Evolutionary conservation across 2,329 filamentous ascomycete species (phyloP), one percentile per base, ranked within the genome.

Genomic region (Fusarium liriodendri): DNA sequence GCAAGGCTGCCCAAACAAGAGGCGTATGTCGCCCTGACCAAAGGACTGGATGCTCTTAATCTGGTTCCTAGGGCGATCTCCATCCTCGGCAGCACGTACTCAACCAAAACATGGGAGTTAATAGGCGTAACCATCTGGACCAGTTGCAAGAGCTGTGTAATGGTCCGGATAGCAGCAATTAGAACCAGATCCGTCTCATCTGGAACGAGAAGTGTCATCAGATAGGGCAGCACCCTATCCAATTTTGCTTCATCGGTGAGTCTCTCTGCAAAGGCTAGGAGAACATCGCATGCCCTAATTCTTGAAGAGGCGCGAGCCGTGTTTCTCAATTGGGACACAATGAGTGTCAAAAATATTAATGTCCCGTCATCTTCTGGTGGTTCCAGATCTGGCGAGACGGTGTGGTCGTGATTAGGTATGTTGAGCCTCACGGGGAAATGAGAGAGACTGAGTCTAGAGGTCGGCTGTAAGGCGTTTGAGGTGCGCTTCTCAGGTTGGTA

Each of bases 201-300:
- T 69, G 91, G 92, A 40, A 77, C 77, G 14, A 99, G 86, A 32
- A 98, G 83, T 6, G 91, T 90, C 84, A 98, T 93, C 38, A 98
- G 85, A 80, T 98, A 98, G 1, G 97, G 97, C 59, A 99, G 85
- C 27, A 98, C 93, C 59, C 97, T 91, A 82, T 99, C 97, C 58
- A 99, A 86, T 82, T 98, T 98, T 4, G 95, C 95, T 83, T 99
- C 97, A 80, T 99, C 97, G 0, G 96, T 97, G 27, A 98, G 84
- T 68, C 94, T 89, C 83, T 98, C 95, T 0, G 95, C 92, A 81
- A 99, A 98, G 3, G 96, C 96, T 59, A 99, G 85, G 57, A 99
- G 87, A 45, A 99, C 88, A 81, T 99, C 97, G 79, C 97, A 97
- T 1, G 95, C 97, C 76, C 95, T 92, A 47, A 98, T 88, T 75